phyloP scores from a whole-genome alignment of 2,329 filamentous ascomycete species.

The Alternaria brassicicola region DNA sequence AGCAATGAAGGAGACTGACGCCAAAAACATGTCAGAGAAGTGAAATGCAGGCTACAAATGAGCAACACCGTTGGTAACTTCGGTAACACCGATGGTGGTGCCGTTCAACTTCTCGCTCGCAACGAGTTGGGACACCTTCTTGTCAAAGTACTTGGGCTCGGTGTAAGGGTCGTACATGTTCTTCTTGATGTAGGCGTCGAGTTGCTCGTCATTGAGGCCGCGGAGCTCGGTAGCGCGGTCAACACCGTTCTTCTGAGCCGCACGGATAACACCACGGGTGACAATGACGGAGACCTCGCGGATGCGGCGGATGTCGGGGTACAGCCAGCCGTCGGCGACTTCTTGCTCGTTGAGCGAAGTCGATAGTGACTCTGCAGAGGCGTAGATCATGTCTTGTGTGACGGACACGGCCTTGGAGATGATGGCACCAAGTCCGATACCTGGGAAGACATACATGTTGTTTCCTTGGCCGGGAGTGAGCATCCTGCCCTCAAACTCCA shows the following conservation, averaged over 20 bases:
- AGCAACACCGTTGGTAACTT: conserved; percentile 37
- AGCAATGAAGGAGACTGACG: conserved; percentile 9
- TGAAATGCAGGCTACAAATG: conserved; percentile 36
- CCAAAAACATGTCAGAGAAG: conserved; percentile 12
- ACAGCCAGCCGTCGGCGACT: conserved; percentile 81
- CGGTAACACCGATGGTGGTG: conserved; percentile 32
- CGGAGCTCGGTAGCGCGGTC: conserved; percentile 65
- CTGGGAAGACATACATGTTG: conserved; percentile 94
- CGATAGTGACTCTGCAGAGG: conserved; percentile 81
- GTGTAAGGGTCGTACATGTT: conserved; percentile 60
- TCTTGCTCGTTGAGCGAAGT: conserved; percentile 81
- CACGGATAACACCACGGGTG: conserved; percentile 90
- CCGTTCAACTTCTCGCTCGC: conserved; percentile 31
- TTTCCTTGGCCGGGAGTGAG: conserved; percentile 69
- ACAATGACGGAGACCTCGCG: conserved; percentile 87
- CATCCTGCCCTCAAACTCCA: conserved; percentile 56
- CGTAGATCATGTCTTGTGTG: conserved; percentile 97
- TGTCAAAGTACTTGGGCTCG: conserved; percentile 51
- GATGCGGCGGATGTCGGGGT: conserved; percentile 89
- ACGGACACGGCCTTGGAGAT: conserved; percentile 84
- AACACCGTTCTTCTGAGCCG: conserved; percentile 77
- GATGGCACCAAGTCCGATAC: conserved; percentile 91
- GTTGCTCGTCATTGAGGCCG: conserved; percentile 68
- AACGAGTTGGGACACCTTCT: conserved; percentile 47
- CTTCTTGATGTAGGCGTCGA: conserved; percentile 67